Base-by-base conservation (phyloP, 108 stramenopile species). In the Schizochytrium sp. region DNA sequence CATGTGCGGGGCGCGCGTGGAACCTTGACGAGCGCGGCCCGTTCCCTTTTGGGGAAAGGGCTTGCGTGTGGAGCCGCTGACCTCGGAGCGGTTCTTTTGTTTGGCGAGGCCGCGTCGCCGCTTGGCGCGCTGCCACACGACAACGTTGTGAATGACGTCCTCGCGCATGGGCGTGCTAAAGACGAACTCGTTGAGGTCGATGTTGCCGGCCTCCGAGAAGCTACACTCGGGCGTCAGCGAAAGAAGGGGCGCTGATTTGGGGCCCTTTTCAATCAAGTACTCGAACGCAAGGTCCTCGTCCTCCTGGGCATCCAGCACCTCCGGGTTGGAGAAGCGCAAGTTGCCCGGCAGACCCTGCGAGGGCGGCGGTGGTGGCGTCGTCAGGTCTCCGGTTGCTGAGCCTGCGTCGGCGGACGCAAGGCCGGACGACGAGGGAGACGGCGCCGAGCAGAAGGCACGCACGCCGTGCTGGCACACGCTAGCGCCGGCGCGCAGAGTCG, bases 11-110 rank as follows among this genome's bases (percentile, higher is more conserved):
- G 60, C 21, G 41, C 60, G 60, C 16, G 44, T 88, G 60, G 88
- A 88, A 12, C 88, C 88, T 43, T 69, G 88, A 41, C 88, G 88
- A 4, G 88, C 88, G 16, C 47, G 21, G 47, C 88, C 88, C 51
- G 88, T 88, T 23, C 88, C 88, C 88, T 88, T 88, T 53, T 88
- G 88, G 60, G 25, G 23, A 44, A 69, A 88, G 12, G 88, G 88
- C 60, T 88, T 88, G 45, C 88, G 59, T 44, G 29, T 34, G 60
- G 43, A 23, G 43, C 88, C 88, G 45, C 60, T 44, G 44, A 60
- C 60, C 47, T 88, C 88, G 4, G 45, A 19, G 34, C 59, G 43
- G 48, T 47, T 69, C 60, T 88, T 88, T 21, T 25, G 19, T 45
- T 83, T 83, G 12, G 12, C n/a, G 12, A 53, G 12, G 2, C 76